Percentiles rank a stretch among this genome's conserved stretches.
phyloP scores from a whole-genome alignment of 2,329 filamentous ascomycete species.

The Claviceps pusilla region DNA sequence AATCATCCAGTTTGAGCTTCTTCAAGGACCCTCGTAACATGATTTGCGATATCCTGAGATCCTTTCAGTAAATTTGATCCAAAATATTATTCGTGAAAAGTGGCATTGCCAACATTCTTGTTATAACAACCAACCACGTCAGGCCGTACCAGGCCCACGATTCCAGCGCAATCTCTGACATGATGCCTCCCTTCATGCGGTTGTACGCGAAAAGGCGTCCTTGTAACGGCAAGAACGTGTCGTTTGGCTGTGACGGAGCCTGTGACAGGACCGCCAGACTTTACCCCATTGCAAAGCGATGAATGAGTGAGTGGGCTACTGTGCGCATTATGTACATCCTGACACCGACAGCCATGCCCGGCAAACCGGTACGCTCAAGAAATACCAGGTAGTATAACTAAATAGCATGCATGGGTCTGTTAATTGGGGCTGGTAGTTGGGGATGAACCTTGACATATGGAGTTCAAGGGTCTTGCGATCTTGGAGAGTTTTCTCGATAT shows the following conservation, averaged over 20 bases:
- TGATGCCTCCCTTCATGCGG: slow-evolving; percentile 4
- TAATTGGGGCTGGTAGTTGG: not conserved
- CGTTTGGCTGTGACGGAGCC: not conserved
- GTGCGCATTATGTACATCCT: not conserved
- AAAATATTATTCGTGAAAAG: not conserved
- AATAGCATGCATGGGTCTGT: not conserved
- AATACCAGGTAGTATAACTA: not conserved
- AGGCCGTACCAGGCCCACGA: slow-evolving; percentile 31
- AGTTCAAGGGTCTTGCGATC: not conserved
- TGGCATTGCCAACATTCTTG: slow-evolving; percentile 23
- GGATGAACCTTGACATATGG: not conserved
- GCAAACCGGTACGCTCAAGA: not conserved
- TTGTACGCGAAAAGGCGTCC: not conserved
- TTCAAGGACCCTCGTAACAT: slow-evolving; percentile 28
- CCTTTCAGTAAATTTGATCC: not conserved
- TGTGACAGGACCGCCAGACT: not conserved
- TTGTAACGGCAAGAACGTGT: not conserved
- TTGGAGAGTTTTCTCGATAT: not conserved
- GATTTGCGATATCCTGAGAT: slow-evolving; percentile 22
- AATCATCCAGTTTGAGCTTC: slow-evolving; percentile 40
- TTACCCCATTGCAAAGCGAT: not conserved
- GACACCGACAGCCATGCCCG: not conserved
- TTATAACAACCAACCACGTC: slow-evolving; percentile 22
- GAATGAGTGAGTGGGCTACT: not conserved
- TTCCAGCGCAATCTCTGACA: slow-evolving; percentile 21